These are phyloP conservation scores for Flaveria bidentis DNA, from an alignment of 129 eudicot species.

Conservation along the genomic window DNA sequence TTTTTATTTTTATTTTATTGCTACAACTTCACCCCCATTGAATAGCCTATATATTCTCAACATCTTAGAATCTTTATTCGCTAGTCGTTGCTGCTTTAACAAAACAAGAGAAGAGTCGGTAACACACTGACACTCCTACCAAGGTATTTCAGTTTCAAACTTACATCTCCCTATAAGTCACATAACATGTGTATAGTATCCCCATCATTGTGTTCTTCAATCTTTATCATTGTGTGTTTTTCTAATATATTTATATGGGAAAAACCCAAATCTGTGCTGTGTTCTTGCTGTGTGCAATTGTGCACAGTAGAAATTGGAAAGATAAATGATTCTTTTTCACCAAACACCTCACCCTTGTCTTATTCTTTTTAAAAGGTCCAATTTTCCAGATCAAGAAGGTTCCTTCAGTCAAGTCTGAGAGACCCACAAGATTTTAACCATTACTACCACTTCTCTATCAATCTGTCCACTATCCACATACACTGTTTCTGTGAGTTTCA, in stretches of 20 bases:
- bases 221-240: too few relatives aligned
- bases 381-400: slow-evolving; percentile 34
- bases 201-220: slow-evolving; percentile 2
- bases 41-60: too few relatives aligned
- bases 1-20: too few relatives aligned
- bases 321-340: slow-evolving; percentile 13
- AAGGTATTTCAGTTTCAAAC: too few relatives aligned
- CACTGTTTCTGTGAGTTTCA: slow-evolving; percentile 19
- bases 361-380: background rate
- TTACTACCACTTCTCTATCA: background rate
- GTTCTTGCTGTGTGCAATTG: slow-evolving; percentile 30
- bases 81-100: too few relatives aligned
- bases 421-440: slow-evolving; percentile 38
- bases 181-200: too few relatives aligned
- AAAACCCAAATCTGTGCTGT: slow-evolving; percentile 13
- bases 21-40: too few relatives aligned
- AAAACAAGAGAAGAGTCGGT: too few relatives aligned
- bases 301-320: slow-evolving; percentile 2
- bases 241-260: background rate
- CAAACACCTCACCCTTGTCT: slow-evolving; percentile 18
- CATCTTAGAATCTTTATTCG: too few relatives aligned
- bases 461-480: slow-evolving; percentile 2
- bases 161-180: too few relatives aligned
- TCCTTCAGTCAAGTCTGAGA: slow-evolving; percentile 27
- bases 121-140: too few relatives aligned